Evolutionary conservation across 805 yeast species (phyloP), one percentile per base, ranked within the genome.

Genomic region (Kodamaea restingae): DNA sequence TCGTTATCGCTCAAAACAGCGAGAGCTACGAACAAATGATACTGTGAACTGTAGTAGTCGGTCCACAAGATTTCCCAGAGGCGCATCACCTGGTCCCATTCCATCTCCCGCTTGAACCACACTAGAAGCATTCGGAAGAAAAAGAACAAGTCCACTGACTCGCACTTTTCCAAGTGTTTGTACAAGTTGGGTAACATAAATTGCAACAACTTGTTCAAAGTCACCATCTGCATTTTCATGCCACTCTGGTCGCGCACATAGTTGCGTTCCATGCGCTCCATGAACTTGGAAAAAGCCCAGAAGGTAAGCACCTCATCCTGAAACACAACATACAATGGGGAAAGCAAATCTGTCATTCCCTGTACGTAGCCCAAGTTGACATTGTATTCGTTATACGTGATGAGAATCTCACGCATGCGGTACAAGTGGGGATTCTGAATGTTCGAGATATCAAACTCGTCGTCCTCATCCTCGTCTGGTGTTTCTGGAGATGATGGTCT

Each of bases 21-120:
- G 48, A 91, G 65, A 14, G 95, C 91, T 51, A 93, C 73, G 54
- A 93, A 88, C 26, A 93, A 62, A 50, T 88, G 95, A 58, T 83
- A 90, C 58, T 93, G 97, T 4, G 93, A 80, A 0, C 91, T 76
- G 53, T 86, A 80, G 52, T 66, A 83, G 61, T 91, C 91, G 0
- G 98, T 91, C 81, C 93, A 87, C 34, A 93, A 67, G 3, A 84
- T 80, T 55, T 91, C 98, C 98, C 98, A 91, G n/a, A 91, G 69
- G 20, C 75, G 67, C 54, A 84, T 64, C 1, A 87, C 84, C 39
- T 86, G 86, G 35, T 76, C 76, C 75, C 91, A 85, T 18, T 73
- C 75, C 46, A 93, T 82, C 54, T 93, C 98, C 36, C 98, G 76
- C 58, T 93, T 93, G 58, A 76, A 93, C 96, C 96, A 90, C 2